Evolutionary conservation across 768 basidiomycete genomes (phyloP).

Genomic region (Boletus bicolor): DNA sequence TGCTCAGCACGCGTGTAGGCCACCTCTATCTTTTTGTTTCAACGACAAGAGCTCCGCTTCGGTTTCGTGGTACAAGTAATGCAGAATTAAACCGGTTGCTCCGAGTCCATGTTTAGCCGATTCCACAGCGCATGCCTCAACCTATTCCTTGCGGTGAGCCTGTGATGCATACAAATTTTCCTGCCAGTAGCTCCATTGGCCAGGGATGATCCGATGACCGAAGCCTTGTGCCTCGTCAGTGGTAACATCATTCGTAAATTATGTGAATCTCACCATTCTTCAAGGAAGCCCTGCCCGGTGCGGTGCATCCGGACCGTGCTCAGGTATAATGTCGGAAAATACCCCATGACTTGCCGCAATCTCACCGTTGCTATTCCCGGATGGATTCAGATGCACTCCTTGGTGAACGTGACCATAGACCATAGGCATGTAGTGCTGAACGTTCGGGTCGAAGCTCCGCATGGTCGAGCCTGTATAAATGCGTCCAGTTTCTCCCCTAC

Average conservation of each 20-base stretch:
- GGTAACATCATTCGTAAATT: not conserved
- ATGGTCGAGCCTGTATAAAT: slow-evolving; percentile 2
- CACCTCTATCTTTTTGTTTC: slow-evolving; percentile 45
- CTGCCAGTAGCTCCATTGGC: slow-evolving; percentile 41
- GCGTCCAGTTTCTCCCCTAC: not conserved
- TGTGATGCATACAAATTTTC: slow-evolving; percentile 68
- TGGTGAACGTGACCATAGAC: slow-evolving; percentile 11
- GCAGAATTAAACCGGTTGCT: slow-evolving; percentile 59
- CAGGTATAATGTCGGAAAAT: slow-evolving; percentile 3
- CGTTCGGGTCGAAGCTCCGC: slow-evolving; percentile 4
- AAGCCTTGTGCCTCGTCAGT: not conserved
- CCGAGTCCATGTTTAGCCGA: slow-evolving; percentile 53
- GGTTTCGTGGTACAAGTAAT: slow-evolving; percentile 57
- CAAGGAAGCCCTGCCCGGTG: not conserved
- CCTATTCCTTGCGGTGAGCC: slow-evolving; percentile 76
- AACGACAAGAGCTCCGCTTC: slow-evolving; percentile 47
- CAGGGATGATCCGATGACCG: not conserved
- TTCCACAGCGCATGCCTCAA: slow-evolving; percentile 49
- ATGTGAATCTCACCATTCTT: not conserved
- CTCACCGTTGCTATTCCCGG: slow-evolving; percentile 11
- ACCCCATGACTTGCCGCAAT: slow-evolving; percentile 16
- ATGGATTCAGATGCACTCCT: slow-evolving; percentile 1
- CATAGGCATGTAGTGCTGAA: not conserved
- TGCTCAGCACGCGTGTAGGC: slow-evolving; percentile 15
- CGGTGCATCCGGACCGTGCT: slow-evolving; percentile 4